phyloP scores from a whole-genome alignment of 1,139 yeast genomes.

The Scheffersomyces segobiensis region DNA sequence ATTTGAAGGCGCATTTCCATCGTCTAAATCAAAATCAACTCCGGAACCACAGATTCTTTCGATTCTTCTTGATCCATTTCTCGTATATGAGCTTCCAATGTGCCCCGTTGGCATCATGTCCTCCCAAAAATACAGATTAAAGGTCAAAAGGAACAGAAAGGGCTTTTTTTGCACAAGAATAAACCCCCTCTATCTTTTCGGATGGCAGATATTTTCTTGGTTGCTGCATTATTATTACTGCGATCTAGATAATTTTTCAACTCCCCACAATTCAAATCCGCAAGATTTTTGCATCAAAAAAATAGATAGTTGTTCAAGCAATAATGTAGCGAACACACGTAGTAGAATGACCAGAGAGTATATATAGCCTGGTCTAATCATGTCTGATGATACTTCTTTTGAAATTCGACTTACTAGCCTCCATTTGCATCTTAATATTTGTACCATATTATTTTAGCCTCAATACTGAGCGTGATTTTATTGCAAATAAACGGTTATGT shows the following conservation, averaged over 20 bases:
- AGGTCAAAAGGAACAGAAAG: neutral
- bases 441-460: neutral
- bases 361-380: neutral
- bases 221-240: neutral
- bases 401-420: neutral
- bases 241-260: neutral
- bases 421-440: neutral
- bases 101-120: neutral
- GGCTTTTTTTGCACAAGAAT: neutral
- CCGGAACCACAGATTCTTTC: neutral
- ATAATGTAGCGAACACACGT: neutral
- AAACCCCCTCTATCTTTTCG: neutral
- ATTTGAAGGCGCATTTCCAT: too few species aligned
- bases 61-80: neutral
- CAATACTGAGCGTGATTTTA: neutral
- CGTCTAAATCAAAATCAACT: neutral
- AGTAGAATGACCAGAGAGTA: neutral
- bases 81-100: neutral
- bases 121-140: neutral
- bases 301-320: neutral
- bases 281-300: neutral
- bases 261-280: neutral
- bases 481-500: neutral
- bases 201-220: neutral
- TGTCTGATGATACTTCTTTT: neutral